phyloP scores from a whole-genome alignment of 345 rosid genomes.

The Salix arbutifolia region DNA sequence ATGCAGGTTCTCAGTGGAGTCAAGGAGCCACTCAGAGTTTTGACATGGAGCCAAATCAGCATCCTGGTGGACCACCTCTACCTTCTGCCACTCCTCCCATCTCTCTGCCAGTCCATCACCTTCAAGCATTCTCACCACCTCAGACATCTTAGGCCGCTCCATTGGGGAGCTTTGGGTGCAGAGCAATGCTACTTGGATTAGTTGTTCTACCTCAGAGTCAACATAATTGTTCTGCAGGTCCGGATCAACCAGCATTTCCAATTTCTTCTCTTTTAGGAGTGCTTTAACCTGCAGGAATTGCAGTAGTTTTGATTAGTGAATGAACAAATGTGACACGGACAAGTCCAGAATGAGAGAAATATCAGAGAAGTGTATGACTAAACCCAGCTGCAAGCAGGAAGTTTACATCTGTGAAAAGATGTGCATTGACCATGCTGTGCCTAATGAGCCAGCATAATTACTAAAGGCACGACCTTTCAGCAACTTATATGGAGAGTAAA shows the following conservation, averaged over 20 bases:
- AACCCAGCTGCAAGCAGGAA: background rate
- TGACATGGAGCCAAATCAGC: conserved; percentile 15
- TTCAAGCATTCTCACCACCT: conserved; percentile 33
- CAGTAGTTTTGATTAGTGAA: background rate
- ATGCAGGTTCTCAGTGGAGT: conserved; percentile 30
- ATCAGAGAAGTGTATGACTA: background rate
- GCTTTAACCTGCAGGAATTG: conserved; percentile 18
- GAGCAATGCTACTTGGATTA: conserved; percentile 27
- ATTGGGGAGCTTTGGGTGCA: conserved; percentile 29
- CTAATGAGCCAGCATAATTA: background rate
- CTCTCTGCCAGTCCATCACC: conserved; percentile 29
- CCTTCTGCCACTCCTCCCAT: conserved; percentile 36
- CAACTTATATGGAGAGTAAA: background rate
- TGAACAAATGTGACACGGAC: background rate
- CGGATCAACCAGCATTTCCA: conserved; percentile 33
- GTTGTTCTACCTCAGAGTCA: conserved; percentile 26
- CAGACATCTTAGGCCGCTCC: conserved; percentile 33
- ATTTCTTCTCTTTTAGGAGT: conserved; percentile 25
- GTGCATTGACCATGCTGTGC: background rate
- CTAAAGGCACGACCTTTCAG: background rate
- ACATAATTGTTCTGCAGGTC: conserved; percentile 25
- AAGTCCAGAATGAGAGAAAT: background rate
- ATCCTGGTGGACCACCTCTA: conserved; percentile 23
- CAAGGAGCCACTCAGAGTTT: conserved; percentile 25
- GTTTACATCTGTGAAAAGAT: background rate